Evolutionary conservation across 192 early-diverging fungal genomes (phyloP).

Genomic region (Allomyces macrogynus): DNA sequence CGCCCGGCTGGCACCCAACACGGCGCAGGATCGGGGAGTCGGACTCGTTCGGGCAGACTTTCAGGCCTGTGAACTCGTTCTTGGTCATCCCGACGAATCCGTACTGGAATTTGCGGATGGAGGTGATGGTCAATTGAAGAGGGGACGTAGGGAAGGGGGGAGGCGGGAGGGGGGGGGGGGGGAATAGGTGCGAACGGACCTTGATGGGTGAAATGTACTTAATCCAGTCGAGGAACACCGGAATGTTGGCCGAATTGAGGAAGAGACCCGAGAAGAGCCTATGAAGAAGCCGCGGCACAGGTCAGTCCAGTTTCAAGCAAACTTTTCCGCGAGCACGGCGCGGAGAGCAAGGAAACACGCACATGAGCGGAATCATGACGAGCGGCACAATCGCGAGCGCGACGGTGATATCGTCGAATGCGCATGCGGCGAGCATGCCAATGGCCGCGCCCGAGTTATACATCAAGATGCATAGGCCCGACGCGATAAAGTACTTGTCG

Average conservation of each 20-base stretch:
- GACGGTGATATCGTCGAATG: constrained; percentile 19
- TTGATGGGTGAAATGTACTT: constrained; percentile 10
- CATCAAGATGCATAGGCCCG: constrained; percentile 11
- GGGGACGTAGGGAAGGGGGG: too few relatives aligned
- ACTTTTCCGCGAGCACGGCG: too few relatives aligned
- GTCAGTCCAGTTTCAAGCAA: too few relatives aligned
- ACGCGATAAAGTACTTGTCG: constrained; percentile 18
- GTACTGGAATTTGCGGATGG: neutral
- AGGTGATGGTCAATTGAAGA: too few relatives aligned
- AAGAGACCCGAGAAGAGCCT: constrained; percentile 35
- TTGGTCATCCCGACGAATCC: neutral
- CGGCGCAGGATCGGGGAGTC: neutral
- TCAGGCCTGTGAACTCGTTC: neutral
- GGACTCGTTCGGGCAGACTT: neutral
- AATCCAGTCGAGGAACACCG: constrained; percentile 27
- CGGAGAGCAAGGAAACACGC: neutral
- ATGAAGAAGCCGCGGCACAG: too few relatives aligned
- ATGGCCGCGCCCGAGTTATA: constrained; percentile 24
- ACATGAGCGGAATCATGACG: constrained; percentile 25
- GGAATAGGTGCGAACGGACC: too few relatives aligned
- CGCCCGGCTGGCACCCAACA: neutral
- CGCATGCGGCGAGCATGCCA: constrained; percentile 26
- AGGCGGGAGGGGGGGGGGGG: too few relatives aligned
- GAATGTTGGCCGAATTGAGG: constrained; percentile 33
- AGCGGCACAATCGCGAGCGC: constrained; percentile 21